phyloP scores from a whole-genome alignment of 2,329 filamentous ascomycete species.

The Zasmidium citrigriseum region DNA sequence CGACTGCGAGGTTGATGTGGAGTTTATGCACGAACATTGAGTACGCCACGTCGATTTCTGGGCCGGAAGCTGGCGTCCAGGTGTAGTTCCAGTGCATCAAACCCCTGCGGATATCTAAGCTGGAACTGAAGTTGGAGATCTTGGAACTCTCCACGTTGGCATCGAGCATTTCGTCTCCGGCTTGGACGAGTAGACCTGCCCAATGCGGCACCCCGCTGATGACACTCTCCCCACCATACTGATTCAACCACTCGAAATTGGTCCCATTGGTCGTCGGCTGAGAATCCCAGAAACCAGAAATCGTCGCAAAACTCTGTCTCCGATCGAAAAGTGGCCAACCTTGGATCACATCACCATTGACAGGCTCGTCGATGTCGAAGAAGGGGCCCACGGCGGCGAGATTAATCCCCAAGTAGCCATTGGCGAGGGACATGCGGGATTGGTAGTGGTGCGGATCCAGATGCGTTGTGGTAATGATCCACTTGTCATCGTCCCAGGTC shows the following conservation, averaged over 20 bases:
- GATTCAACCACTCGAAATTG: slow-evolving; percentile 68
- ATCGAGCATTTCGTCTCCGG: slow-evolving; percentile 57
- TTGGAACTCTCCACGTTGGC: slow-evolving; percentile 60
- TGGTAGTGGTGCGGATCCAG: slow-evolving; percentile 62
- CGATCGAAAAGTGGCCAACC: slow-evolving; percentile 69
- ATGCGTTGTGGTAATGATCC: slow-evolving; percentile 55
- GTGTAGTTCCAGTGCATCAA: slow-evolving; percentile 65
- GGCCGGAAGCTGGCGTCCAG: slow-evolving; percentile 59
- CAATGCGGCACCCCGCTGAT: slow-evolving; percentile 73
- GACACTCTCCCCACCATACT: slow-evolving; percentile 70
- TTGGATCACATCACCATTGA: slow-evolving; percentile 54
- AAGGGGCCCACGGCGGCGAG: slow-evolving; percentile 65
- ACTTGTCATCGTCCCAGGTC: slow-evolving; percentile 61
- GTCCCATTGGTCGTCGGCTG: slow-evolving; percentile 60
- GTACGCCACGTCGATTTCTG: slow-evolving; percentile 62
- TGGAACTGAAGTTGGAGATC: slow-evolving; percentile 62
- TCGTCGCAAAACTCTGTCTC: slow-evolving; percentile 66
- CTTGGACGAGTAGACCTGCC: slow-evolving; percentile 60
- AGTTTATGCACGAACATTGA: slow-evolving; percentile 67
- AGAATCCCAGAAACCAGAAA: slow-evolving; percentile 66
- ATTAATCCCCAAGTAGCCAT: slow-evolving; percentile 66
- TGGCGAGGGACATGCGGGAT: slow-evolving; percentile 60
- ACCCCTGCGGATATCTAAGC: slow-evolving; percentile 64
- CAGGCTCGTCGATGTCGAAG: slow-evolving; percentile 60
- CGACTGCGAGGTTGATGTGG: slow-evolving; percentile 61